These are phyloP conservation scores for Fraxinus sp. DNA, from an alignment of 305 asterid genomes.

Conservation along the genomic window DNA sequence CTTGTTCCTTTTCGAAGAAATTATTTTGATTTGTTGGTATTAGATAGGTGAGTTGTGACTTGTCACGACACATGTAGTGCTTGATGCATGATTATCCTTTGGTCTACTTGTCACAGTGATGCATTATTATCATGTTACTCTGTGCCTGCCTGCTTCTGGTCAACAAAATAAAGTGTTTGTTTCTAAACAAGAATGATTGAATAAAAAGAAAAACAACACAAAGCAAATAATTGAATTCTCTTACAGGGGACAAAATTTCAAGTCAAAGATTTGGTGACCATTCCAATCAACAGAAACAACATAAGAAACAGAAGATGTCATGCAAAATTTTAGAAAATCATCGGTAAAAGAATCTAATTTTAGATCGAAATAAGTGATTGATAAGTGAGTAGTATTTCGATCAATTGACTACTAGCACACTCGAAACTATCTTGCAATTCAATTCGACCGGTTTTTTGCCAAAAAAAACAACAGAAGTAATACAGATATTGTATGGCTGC, in stretches of 20 bases:
- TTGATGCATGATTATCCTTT: constrained; percentile 35
- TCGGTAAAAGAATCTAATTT: neutral
- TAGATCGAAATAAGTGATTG: neutral
- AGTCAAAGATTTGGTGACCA: constrained; percentile 13
- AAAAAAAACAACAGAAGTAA: neutral
- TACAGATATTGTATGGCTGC: neutral
- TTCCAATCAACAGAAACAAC: neutral
- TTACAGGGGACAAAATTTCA: neutral
- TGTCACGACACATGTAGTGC: constrained; percentile 54
- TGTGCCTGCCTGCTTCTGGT: neutral
- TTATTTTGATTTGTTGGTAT: neutral
- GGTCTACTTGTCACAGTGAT: constrained; percentile 38
- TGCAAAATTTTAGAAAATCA: neutral
- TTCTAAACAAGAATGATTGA: neutral
- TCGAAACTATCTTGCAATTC: neutral
- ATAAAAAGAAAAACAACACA: neutral
- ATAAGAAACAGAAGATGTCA: neutral
- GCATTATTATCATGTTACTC: constrained; percentile 10
- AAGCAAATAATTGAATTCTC: constrained; percentile 9
- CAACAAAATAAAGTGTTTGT: neutral
- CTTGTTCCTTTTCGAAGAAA: neutral
- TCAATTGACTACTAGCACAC: neutral
- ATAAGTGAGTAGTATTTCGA: neutral
- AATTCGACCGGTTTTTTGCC: neutral
- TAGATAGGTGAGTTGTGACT: constrained; percentile 24